Evolutionary conservation across 768 basidiomycete species (phyloP), one percentile per base, ranked within the genome.

Genomic region (Leccinum boreale): DNA sequence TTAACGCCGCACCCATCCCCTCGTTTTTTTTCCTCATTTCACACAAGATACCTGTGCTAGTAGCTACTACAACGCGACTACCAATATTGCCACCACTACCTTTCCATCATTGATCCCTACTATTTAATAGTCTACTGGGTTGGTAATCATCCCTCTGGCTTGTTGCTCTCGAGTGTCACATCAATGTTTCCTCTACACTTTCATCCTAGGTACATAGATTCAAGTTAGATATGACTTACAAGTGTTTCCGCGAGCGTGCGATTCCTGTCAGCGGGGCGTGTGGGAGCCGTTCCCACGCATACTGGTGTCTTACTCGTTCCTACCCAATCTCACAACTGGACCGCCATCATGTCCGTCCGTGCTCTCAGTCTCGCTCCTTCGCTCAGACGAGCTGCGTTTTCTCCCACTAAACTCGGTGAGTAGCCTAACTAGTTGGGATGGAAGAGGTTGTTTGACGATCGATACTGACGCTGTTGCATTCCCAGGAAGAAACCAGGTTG

Each of bases 331-430:
- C 50, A 17, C 47, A 58, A 53, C 56, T 50, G 42, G 70, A 71
- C 58, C 47, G 68, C 76, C 74, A 75, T 75, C 74, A 75, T 75
- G 71, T 74, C 74, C 58, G 57, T 70, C 48, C 81, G 85, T 71
- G 79, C 78, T 44, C 70, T 88, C 51, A 86, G 87, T 56, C 73
- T 89, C 47, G 78, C 82, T 23, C 73, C 85, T 17, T 76, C 82
- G 19, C 71, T 89, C 55, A 81, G 83, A 67, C 80, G 77, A 58
- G 75, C 78, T 19, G 76, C 76, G 0, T 78, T 87, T 58, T 54
- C 64, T 45, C 65, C 67, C 24, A 72, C n/a, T 44, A 44, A 19
- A 44, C 10, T 44, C 42, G 42, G 42, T 44, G 42, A n/a, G 42
- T 19, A 44, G 19, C 31, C 12, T 31, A 0, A 44, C 2, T 44